phyloP scores from a whole-genome alignment of 768 basidiomycete genomes.

The Podaxis rugospora region DNA sequence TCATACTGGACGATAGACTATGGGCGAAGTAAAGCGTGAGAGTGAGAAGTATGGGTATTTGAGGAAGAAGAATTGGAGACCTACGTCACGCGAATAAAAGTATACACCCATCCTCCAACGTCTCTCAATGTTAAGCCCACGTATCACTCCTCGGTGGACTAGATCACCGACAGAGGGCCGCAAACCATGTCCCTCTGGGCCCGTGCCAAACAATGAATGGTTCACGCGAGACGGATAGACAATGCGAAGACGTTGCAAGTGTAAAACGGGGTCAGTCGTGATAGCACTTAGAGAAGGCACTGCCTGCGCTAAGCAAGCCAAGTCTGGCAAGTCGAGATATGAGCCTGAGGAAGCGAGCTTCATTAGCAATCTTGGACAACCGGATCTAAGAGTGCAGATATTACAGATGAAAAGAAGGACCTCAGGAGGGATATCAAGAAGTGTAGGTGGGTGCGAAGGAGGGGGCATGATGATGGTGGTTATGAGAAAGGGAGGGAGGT shows the following conservation, averaged over 20 bases:
- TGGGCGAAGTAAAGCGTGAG: conserved; percentile 5
- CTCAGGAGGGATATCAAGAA: conserved; percentile 49
- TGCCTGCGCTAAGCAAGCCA: conserved; percentile 46
- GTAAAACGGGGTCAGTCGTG: conserved; percentile 59
- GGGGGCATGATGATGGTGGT: conserved; percentile 9
- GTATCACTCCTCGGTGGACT: conserved; percentile 66
- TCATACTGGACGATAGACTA: conserved; percentile 71
- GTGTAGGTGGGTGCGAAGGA: conserved; percentile 8
- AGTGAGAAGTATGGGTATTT: not conserved
- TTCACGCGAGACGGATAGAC: conserved; percentile 64
- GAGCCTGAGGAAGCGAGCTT: conserved; percentile 39
- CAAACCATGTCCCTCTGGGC: conserved; percentile 49
- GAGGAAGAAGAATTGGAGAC: conserved; percentile 17
- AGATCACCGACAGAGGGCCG: conserved; percentile 66
- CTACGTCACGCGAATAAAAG: conserved; percentile 56
- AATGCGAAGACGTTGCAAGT: conserved; percentile 54
- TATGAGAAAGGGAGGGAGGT: not conserved
- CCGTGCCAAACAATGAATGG: conserved; percentile 59
- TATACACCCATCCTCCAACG: conserved; percentile 65
- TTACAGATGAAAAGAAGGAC: conserved; percentile 54
- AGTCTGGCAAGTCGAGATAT: conserved; percentile 71
- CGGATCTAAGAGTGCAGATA: conserved; percentile 15
- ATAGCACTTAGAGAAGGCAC: conserved; percentile 44
- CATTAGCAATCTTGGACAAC: not conserved
- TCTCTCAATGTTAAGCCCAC: conserved; percentile 61